Percentiles rank a stretch among this genome's conserved stretches.
Evolutionary conservation across 805 yeast species (phyloP).

Genomic region (Cyberlindnera subsufficiens): DNA sequence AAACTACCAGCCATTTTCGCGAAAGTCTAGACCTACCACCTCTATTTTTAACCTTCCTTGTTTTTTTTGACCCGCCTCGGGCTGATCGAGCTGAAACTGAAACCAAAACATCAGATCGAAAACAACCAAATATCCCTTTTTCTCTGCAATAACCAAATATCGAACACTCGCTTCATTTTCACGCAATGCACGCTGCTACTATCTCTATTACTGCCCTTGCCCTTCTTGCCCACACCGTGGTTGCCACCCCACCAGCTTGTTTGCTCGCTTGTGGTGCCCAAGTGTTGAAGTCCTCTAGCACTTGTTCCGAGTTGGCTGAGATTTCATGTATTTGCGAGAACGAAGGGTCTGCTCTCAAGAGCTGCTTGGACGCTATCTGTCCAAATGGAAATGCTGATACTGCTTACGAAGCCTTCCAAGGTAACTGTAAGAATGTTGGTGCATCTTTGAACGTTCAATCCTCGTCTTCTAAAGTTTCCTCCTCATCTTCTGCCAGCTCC

Average conservation of each 20-base stretch:
- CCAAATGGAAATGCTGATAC: slow-evolving; percentile 52
- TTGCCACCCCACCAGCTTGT: slow-evolving; percentile 86
- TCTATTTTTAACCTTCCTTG: too few species aligned
- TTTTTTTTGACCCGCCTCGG: too few species aligned
- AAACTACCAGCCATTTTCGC: too few species aligned
- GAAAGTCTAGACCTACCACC: too few species aligned
- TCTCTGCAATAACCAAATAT: neutral
- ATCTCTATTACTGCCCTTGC: slow-evolving; percentile 13
- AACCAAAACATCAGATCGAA: neutral
- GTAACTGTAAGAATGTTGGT: slow-evolving; percentile 44
- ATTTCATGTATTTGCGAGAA: slow-evolving; percentile 63
- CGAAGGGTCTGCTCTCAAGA: slow-evolving; percentile 45
- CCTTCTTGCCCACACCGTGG: slow-evolving; percentile 19
- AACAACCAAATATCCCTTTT: slow-evolving; percentile 1
- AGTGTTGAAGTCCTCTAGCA: slow-evolving; percentile 47
- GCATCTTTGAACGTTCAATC: slow-evolving; percentile 29
- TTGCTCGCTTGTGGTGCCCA: slow-evolving; percentile 80
- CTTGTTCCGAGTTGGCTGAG: slow-evolving; percentile 57
- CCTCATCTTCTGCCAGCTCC: slow-evolving; percentile 23
- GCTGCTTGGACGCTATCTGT: slow-evolving; percentile 65
- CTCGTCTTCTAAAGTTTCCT: slow-evolving; percentile 27
- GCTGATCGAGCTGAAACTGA: too few species aligned
- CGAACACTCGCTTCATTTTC: neutral
- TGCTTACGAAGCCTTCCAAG: slow-evolving; percentile 56
- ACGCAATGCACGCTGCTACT: slow-evolving; percentile 5